Evolutionary conservation across 352 stramenopile genomes (phyloP), one percentile per base, ranked within the genome.

Genomic region (Thraustochytrium sp.): DNA sequence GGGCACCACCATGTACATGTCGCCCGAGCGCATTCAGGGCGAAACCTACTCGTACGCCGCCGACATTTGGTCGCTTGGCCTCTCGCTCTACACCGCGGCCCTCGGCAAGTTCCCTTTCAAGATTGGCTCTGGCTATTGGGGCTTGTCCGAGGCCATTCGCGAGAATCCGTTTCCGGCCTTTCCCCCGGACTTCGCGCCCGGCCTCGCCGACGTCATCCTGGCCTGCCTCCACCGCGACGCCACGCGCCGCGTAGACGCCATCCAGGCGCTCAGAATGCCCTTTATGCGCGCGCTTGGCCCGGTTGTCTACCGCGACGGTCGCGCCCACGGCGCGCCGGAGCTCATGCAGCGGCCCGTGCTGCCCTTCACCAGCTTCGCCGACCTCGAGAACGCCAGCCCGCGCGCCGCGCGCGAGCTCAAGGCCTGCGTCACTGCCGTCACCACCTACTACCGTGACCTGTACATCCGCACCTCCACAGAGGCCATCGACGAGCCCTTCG

Each of bases 1-100:
- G 5, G 93, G 94, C 2, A 98, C 94, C 2, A 87, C 95, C 26
- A 93, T 90, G 1, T 98, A 97, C 85, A 98, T 98, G 94, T 95
- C 91, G 4, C 94, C 94, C 8, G 94, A 98, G 86, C 90, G 94
- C 29, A 97, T 98, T 82, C 90, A 89, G 36, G 95, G 91, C 5
- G 84, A 89, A 68, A 76, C 86, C 18, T 90, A 88, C 84, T 85
- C 78, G 23, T 85, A 74, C 75, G n/a, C 37, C 31, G n/a, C 85
- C 8, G 80, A 55, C 26, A 16, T 84, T 44, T 87, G 85, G 83
- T 86, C 76, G n/a, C 37, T 88, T 2, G 86, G 86, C 5, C 53
- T 88, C 18, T 73, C 77, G 8, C 68, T 90, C 29, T 92, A 96
- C 61, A 92, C 96, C 76, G 87, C 96, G 54, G 92, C 93, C 0